Evolutionary conservation across 805 yeast genomes (phyloP), one percentile per base, ranked within the genome.

Genomic region (Phaffomyces thermotolerans): DNA sequence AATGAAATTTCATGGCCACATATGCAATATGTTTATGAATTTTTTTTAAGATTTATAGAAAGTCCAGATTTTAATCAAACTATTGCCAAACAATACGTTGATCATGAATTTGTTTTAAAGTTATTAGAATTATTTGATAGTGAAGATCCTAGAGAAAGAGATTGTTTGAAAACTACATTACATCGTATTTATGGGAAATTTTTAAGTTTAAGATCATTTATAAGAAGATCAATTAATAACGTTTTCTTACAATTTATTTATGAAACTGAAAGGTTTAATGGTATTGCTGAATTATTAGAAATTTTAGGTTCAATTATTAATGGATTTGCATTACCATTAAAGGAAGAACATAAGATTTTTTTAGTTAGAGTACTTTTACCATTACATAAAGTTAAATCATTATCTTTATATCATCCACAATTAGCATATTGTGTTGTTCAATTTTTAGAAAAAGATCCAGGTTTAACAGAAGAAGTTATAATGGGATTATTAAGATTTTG

Each of bases 1-100:
- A 79, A 81, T 55, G 98, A 93, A 62, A 78, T 91, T 50, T 90
- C 97, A 9, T 93, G 99, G 99, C 96, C 98, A 12, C 99, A 93
- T 63, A 93, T 93, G 98, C 95, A 88, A 65, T 76, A 89, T 36
- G 95, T 90, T 29, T 93, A 93, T 67, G 98, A 93, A 64, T 88
- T 93, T 57, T 91, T 93, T 61, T 69, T 93, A 47, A 72, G 95
- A 57, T 91, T 93, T 65, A 82, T 93, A 42, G 98, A 93, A 66
- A 81, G 91, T 51, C 95, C 95, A 3, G 97, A 90, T 65, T 91
- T 93, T 64, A 86, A 87, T 59, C 96, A 90, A 60, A 88, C 88
- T 42, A 71, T 84, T 39, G 99, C 99, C 27, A 90, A 90, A 64
- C 93, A 86, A 57, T 90, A 79, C 61, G 89, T 93, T 52, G 98